Evolutionary conservation across 78 protist genomes (phyloP).

Genomic region (Acrasis kona): DNA sequence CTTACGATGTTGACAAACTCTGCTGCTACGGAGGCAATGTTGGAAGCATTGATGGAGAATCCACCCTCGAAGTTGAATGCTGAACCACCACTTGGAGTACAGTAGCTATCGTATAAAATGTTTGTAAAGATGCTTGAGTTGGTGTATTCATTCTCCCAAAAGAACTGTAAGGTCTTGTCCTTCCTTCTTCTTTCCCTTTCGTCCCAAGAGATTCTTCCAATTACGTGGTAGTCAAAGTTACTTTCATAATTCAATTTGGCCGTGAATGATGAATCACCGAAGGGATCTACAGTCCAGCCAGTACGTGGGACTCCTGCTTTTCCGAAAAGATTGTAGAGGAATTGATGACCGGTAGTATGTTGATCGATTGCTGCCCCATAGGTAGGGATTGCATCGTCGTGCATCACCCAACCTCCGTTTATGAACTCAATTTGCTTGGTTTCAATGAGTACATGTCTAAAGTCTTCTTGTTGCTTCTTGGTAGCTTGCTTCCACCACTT

Average conservation of each 20-base stretch:
- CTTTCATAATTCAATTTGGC: not conserved
- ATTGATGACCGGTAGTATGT: constrained; percentile 55
- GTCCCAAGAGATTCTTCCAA: not conserved
- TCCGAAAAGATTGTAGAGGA: constrained; percentile 36
- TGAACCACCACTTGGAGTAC: too few species aligned
- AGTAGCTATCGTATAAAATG: not conserved
- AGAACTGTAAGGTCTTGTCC: not conserved
- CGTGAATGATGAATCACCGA: constrained; percentile 35
- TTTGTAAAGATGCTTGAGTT: not conserved
- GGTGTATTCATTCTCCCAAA: not conserved
- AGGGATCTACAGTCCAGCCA: constrained; percentile 80
- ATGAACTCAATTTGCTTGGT: constrained; percentile 17
- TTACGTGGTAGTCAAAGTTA: not conserved
- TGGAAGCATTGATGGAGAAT: not conserved
- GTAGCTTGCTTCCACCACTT: constrained; percentile 74
- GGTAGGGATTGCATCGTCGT: constrained; percentile 63
- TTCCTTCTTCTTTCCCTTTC: not conserved
- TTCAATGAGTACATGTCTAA: constrained; percentile 2
- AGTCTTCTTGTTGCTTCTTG: constrained; percentile 7
- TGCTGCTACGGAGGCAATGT: not conserved
- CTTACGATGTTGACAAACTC: not conserved
- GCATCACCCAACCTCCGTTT: constrained; percentile 66
- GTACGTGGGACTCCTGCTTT: not conserved
- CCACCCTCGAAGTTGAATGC: not conserved
- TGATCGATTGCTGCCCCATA: constrained; percentile 45